Conservation (phyloP, 805 yeast species). For the Teunomyces pallodes region DNA sequence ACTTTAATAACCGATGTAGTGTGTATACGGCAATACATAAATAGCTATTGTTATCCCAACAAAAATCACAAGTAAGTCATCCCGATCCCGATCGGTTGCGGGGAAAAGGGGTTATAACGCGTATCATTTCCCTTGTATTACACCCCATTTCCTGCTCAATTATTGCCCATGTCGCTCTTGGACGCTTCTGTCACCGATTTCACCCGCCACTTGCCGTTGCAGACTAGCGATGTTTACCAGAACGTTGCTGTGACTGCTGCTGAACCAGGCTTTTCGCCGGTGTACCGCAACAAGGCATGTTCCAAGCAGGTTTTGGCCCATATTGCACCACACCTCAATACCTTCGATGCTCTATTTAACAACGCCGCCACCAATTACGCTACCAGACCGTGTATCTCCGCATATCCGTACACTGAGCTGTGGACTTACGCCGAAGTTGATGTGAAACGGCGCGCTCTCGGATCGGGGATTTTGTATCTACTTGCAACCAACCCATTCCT, state of each 20-base stretch:
- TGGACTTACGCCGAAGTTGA: slow-evolving; percentile 42
- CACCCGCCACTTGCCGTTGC: not conserved
- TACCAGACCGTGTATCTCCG: slow-evolving; percentile 36
- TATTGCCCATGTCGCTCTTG: not conserved
- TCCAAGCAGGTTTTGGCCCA: slow-evolving; percentile 10
- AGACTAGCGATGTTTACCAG: not conserved
- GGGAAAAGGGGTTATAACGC: not conserved
- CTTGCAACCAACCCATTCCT: slow-evolving; percentile 29
- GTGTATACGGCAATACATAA: not conserved
- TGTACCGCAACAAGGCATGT: slow-evolving; percentile 11
- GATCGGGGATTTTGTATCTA: slow-evolving; percentile 46
- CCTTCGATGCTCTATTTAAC: slow-evolving; percentile 35
- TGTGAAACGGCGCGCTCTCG: slow-evolving; percentile 45
- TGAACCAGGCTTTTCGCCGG: slow-evolving; percentile 1
- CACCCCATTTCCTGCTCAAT: not conserved
- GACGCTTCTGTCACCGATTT: not conserved
- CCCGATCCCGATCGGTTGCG: not conserved
- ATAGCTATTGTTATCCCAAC: not conserved
- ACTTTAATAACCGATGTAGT: no score
- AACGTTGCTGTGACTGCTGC: not conserved
- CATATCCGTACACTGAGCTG: slow-evolving; percentile 32
- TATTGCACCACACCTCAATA: slow-evolving; percentile 34
- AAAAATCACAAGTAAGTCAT: not conserved
- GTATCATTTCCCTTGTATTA: not conserved
- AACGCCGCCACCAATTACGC: slow-evolving; percentile 19